Conservation (phyloP, 2,329 filamentous ascomycete species). For the Aspergillus texensis region DNA sequence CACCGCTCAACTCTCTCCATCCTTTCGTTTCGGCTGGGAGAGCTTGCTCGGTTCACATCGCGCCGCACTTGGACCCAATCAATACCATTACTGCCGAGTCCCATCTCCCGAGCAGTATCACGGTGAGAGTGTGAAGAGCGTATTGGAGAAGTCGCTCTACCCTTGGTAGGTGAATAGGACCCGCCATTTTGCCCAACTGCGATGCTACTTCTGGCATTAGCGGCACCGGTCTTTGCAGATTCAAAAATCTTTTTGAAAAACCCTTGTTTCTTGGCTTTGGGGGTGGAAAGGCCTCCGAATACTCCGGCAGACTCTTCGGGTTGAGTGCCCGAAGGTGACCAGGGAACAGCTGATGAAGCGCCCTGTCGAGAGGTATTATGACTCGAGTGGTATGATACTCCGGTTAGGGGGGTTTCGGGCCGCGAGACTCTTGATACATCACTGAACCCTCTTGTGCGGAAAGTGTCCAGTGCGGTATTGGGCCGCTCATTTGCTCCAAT, state of each 20-base stretch:
- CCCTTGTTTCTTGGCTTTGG: constrained; percentile 79
- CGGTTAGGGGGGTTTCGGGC: constrained; percentile 64
- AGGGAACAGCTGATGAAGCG: constrained; percentile 67
- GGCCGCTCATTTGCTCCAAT: constrained; percentile 43
- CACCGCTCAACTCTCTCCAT: constrained; percentile 84
- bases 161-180: constrained; percentile 53
- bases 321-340: constrained; percentile 46
- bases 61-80: constrained; percentile 98
- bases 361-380: constrained; percentile 64
- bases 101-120: constrained; percentile 70
- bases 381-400: constrained; percentile 88
- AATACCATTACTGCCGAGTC: constrained; percentile 57
- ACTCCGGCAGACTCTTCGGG: constrained; percentile 67
- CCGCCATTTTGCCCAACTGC: constrained; percentile 60
- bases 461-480: constrained; percentile 47
- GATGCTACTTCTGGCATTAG: constrained; percentile 84
- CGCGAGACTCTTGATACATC: constrained; percentile 41
- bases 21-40: constrained; percentile 84
- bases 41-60: constrained; percentile 94
- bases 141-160: constrained; percentile 48
- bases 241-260: constrained; percentile 97
- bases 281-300: constrained; percentile 75
- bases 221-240: constrained; percentile 89
- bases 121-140: constrained; percentile 35
- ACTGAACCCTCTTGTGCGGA: constrained; percentile 42